Evolutionary conservation across 2,329 filamentous ascomycete species (phyloP).

Genomic region (Cordyceps militaris): DNA sequence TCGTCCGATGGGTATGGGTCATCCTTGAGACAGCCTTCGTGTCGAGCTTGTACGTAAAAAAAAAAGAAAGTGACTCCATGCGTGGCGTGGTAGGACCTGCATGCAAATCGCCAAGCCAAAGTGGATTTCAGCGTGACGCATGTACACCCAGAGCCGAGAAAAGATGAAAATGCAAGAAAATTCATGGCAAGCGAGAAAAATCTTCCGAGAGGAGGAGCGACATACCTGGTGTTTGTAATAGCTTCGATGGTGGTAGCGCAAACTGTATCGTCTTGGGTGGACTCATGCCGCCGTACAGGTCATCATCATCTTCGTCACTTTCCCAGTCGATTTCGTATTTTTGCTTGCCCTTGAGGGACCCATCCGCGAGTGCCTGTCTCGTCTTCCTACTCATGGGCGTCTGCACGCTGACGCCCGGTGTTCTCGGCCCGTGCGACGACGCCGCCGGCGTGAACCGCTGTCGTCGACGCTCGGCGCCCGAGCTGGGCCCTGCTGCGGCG

Average conservation of each 20-base stretch:
- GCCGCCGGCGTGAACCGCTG: slow-evolving; percentile 32
- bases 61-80: slow-evolving; percentile 4
- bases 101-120: slow-evolving; percentile 10
- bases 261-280: slow-evolving; percentile 93
- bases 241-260: slow-evolving; percentile 65
- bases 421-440: slow-evolving; percentile 46
- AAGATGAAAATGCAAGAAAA: neutral
- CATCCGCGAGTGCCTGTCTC: slow-evolving; percentile 40
- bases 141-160: neutral
- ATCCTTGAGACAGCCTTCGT: neutral
- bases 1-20: neutral
- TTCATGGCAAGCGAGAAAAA: neutral
- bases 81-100: neutral
- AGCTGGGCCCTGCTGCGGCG: neutral
- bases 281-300: slow-evolving; percentile 64
- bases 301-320: slow-evolving; percentile 63
- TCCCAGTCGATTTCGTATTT: slow-evolving; percentile 64
- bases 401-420: slow-evolving; percentile 79
- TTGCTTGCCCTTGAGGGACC: slow-evolving; percentile 21
- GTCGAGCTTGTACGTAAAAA: neutral
- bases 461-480: slow-evolving; percentile 26
- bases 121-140: neutral
- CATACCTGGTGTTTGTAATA: slow-evolving; percentile 74
- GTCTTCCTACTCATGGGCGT: slow-evolving; percentile 56
- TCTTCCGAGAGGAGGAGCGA: neutral